Percentiles rank a stretch among this genome's conserved stretches.
phyloP scores from a whole-genome alignment of 2,329 filamentous ascomycete species.

The Verticillium nubilum region DNA sequence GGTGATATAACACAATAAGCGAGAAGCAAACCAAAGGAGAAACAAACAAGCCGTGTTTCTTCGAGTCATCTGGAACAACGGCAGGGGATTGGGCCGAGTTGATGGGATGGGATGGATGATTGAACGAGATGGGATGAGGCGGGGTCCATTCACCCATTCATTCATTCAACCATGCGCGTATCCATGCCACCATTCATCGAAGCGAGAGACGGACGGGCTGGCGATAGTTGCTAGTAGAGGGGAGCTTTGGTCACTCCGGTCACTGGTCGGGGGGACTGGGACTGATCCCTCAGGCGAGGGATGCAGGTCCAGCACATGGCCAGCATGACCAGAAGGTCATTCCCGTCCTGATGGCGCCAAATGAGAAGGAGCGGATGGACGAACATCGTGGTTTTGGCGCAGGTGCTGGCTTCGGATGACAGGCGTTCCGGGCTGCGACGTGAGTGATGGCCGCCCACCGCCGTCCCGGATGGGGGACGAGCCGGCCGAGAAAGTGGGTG shows the following conservation, averaged over 20 bases:
- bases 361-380: background rate
- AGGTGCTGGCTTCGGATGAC: conserved; percentile 2
- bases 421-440: conserved; percentile 1
- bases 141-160: background rate
- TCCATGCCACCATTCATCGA: background rate
- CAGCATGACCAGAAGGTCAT: background rate
- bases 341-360: too few species aligned
- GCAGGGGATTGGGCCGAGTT: background rate
- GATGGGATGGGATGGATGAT: background rate
- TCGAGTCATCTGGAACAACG: background rate
- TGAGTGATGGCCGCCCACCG: background rate
- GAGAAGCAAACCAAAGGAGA: background rate
- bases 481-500: background rate
- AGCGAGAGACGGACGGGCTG: background rate
- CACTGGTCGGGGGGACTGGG: background rate
- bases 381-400: background rate
- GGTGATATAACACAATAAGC: background rate
- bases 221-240: background rate
- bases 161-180: background rate
- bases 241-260: background rate
- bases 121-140: background rate
- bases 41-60: background rate
- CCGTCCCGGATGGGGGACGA: background rate
- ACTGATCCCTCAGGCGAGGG: background rate
- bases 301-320: background rate